A percentile compares a stretch with the other conserved stretches of the same genome.
Evolutionary conservation across 192 early-diverging fungal species (phyloP).

Genomic region (Lunasporangiospora selenospora): DNA sequence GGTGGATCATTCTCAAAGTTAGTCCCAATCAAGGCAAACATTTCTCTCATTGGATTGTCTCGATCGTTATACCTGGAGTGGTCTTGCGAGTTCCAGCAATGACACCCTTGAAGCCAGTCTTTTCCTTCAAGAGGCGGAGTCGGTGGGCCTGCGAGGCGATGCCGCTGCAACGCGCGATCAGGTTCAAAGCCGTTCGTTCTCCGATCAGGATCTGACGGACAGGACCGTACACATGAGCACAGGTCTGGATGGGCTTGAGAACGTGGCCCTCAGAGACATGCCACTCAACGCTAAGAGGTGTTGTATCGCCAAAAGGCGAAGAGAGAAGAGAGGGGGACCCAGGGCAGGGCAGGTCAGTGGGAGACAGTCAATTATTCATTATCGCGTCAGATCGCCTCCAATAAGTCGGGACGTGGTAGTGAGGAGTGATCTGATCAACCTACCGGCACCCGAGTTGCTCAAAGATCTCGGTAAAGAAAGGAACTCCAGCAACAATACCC

Average conservation of each 20-base stretch:
- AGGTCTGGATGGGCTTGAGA: conserved; percentile 73
- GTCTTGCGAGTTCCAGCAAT: conserved; percentile 98
- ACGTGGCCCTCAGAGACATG: conserved; percentile 77
- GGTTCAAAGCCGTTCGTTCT: conserved; percentile 94
- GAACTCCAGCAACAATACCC: conserved; percentile 92
- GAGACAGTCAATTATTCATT: too few species aligned
- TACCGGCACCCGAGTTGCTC: conserved; percentile 87
- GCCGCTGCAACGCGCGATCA: conserved; percentile 92
- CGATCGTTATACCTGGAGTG: conserved; percentile 77
- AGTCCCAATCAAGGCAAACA: background rate
- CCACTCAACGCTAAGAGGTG: conserved; percentile 81
- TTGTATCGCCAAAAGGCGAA: background rate
- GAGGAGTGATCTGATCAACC: too few species aligned
- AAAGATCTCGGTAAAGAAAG: conserved; percentile 97
- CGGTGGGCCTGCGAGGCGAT: conserved; percentile 77
- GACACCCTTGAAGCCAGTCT: conserved; percentile 78
- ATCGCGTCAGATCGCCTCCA: too few species aligned
- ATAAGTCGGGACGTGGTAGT: too few species aligned
- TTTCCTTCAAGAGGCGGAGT: conserved; percentile 64
- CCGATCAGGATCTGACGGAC: conserved; percentile 89
- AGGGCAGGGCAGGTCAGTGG: too few species aligned
- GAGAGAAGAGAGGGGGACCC: background rate
- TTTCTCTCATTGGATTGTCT: too few species aligned
- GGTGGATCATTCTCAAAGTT: background rate
- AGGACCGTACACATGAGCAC: conserved; percentile 84